A percentile compares a stretch with the other conserved stretches of the same genome.
These are phyloP conservation scores for Calonectria pauciramosa DNA, from an alignment of 2,329 filamentous ascomycete species.

Conservation along the genomic window DNA sequence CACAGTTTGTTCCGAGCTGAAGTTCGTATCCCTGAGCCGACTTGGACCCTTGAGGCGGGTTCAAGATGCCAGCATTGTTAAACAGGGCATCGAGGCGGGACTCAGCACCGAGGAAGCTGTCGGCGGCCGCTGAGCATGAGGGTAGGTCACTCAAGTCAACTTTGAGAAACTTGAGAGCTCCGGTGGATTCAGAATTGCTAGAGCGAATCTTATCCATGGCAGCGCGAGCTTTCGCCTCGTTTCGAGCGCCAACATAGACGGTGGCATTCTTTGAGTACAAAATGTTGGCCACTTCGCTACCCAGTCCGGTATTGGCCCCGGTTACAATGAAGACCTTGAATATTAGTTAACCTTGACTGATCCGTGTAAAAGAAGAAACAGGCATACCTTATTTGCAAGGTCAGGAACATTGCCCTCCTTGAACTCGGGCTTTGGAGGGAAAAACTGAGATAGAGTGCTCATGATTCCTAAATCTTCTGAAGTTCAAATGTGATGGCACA, in stretches of 20 bases:
- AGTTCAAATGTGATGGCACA: too few species aligned
- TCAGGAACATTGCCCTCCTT: conserved; percentile 3
- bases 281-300: conserved; percentile 63
- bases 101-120: not conserved
- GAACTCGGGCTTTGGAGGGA: not conserved
- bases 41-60: conserved; percentile 51
- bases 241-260: conserved; percentile 66
- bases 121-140: not conserved
- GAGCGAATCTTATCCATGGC: conserved; percentile 58
- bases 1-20: conserved; percentile 56
- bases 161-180: conserved; percentile 29
- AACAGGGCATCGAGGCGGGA: conserved; percentile 38
- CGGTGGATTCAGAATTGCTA: conserved; percentile 47
- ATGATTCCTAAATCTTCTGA: not conserved
- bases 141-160: not conserved
- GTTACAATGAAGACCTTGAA: conserved; percentile 62
- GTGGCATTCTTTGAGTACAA: conserved; percentile 65
- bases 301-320: conserved; percentile 55
- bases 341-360: not conserved
- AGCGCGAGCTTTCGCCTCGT: conserved; percentile 52
- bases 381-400: not conserved
- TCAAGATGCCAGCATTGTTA: conserved; percentile 60
- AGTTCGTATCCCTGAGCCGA: conserved; percentile 56
- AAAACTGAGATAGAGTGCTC: not conserved
- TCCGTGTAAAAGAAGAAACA: too few species aligned